Evolutionary conservation across 2,329 filamentous ascomycete genomes (phyloP).

Genomic region (Calonectria montana): DNA sequence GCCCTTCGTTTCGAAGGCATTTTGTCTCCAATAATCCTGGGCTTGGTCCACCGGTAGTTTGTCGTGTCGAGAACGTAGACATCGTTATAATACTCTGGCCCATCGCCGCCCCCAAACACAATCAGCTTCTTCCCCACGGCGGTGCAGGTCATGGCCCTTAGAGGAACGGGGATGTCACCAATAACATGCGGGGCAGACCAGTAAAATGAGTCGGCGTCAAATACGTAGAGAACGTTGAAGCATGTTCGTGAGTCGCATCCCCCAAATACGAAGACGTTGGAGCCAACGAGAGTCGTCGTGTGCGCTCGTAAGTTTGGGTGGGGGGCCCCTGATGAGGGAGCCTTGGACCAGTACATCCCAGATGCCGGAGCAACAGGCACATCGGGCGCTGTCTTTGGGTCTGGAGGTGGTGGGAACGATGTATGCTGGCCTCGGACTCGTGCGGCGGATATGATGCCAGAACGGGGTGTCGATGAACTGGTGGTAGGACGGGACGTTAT

Average conservation of each 20-base stretch:
- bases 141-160: constrained; percentile 79
- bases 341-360: constrained; percentile 79
- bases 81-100: constrained; percentile 78
- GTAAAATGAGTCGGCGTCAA: constrained; percentile 77
- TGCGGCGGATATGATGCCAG: constrained; percentile 33
- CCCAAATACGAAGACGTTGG: constrained; percentile 76
- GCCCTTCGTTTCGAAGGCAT: constrained; percentile 72
- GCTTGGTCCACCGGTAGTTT: constrained; percentile 74
- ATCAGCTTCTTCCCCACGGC: constrained; percentile 78
- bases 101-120: constrained; percentile 77
- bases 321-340: constrained; percentile 70
- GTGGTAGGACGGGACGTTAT: constrained; percentile 53
- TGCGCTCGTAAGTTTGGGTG: constrained; percentile 74
- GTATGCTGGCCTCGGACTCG: constrained; percentile 55
- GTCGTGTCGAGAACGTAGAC: constrained; percentile 78
- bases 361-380: constrained; percentile 73
- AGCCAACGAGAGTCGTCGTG: constrained; percentile 74
- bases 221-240: constrained; percentile 76
- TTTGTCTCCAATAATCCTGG: constrained; percentile 68
- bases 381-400: constrained; percentile 67
- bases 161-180: constrained; percentile 72
- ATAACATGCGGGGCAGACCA: constrained; percentile 74
- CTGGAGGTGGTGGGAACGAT: constrained; percentile 67
- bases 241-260: constrained; percentile 75
- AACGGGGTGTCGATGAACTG: constrained; percentile 34